Evolutionary conservation across 208 protist species (phyloP), one percentile per base, ranked within the genome.

Genomic region (Acanthamoeba castellanii): DNA sequence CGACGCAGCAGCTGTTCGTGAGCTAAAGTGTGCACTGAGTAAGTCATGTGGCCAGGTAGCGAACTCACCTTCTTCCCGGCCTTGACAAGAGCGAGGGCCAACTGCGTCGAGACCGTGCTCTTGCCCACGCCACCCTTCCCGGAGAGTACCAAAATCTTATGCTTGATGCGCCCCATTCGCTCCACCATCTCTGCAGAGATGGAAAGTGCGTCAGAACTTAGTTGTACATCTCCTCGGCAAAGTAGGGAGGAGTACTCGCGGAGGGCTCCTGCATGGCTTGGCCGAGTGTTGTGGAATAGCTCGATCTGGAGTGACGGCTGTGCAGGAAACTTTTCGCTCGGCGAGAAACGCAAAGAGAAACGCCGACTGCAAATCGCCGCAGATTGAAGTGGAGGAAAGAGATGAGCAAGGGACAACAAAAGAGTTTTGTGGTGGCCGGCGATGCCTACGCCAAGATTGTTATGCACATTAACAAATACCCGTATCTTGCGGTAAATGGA

Each of bases 121-220:
- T 92, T 92, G 87, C 87, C 87, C 37, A 92, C 87, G 25, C 87
- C 87, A 34, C 87, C 87, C 37, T 92, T 92, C 34, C 87, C 87
- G 6, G 87, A 92, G 0, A 92, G 59, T 2, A 92, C 87, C 20
- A 92, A 47, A 42, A 92, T 92, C 61, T 92, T 92, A 18, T 72
- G 66, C 66, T 52, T 27, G 18, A 72, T 72, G 30, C 66, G 66
- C 9, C n/a, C 66, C 66, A 72, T 72, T 6, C 66, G 25, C 30
- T 72, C 66, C 66, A 72, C 30, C 66, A 72, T 72, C 66, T 72
- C 66, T 72, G 30, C n/a, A 72, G 1, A 66, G 5, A 59, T 6
- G 20, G 16, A 59, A 59, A 59, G 20, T 22, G 20, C 11, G 22
- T 59, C 55, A 22, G 55, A 22, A n/a, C n/a, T n/a, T 47, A 11